Conservation (phyloP, 768 basidiomycete species). For the Auricularia cornea region DNA sequence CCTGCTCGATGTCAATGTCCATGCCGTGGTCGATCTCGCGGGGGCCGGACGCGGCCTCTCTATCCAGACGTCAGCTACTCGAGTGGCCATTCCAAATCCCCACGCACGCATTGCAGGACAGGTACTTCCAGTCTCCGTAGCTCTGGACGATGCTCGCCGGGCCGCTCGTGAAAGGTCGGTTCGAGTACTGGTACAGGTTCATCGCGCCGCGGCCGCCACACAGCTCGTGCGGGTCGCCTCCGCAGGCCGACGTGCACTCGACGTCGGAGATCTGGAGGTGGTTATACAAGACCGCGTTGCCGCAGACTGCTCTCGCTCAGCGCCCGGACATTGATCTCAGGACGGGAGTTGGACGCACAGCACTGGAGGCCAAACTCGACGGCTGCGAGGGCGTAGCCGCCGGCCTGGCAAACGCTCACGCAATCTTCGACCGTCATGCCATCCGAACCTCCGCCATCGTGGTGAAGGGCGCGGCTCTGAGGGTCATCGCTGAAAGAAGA, state of each 20-base stretch:
- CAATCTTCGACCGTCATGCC: not conserved
- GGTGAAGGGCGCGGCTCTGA: not conserved
- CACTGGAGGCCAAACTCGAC: not conserved
- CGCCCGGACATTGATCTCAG: too few relatives aligned
- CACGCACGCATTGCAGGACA: not conserved
- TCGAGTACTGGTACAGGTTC: not conserved
- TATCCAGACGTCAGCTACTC: not conserved
- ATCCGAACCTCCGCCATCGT: not conserved
- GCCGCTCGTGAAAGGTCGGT: not conserved
- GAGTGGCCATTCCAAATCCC: not conserved
- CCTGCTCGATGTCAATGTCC: not conserved
- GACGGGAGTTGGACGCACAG: not conserved
- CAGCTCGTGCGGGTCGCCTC: not conserved
- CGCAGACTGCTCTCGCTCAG: not conserved
- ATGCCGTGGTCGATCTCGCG: not conserved
- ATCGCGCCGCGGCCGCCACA: not conserved
- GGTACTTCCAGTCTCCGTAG: not conserved
- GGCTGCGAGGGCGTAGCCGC: not conserved
- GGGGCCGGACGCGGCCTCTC: not conserved
- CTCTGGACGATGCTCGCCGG: not conserved
- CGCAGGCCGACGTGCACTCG: not conserved
- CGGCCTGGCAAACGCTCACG: not conserved
- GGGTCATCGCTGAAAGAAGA: not conserved
- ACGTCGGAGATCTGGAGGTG: not conserved
- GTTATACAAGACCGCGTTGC: not conserved